phyloP scores from a whole-genome alignment of 1,284 basidiomycete species.

The Moesziomyces sp. region DNA sequence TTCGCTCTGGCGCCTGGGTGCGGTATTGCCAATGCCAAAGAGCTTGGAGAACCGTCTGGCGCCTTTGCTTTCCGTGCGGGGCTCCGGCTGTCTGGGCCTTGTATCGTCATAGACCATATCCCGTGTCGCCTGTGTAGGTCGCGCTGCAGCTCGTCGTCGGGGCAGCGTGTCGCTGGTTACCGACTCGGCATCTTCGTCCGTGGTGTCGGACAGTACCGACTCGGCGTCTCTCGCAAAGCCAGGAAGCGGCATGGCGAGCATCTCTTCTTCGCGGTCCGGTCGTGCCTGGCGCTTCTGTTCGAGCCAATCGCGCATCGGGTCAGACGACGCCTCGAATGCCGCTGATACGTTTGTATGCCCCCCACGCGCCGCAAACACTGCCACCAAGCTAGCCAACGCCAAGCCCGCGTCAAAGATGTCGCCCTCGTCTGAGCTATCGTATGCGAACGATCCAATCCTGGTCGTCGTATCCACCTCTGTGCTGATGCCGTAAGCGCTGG shows the following conservation, averaged over 20 bases:
- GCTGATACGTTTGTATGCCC: slow-evolving; percentile 28
- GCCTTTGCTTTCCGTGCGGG: background rate
- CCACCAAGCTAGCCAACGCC: slow-evolving; percentile 29
- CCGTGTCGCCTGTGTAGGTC: background rate
- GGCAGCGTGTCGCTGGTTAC: background rate
- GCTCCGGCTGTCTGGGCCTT: background rate
- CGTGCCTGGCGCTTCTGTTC: slow-evolving; percentile 16
- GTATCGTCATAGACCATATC: background rate
- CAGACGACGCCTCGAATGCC: slow-evolving; percentile 23
- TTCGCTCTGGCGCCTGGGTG: background rate
- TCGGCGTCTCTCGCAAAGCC: slow-evolving; percentile 35
- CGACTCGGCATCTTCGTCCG: slow-evolving; percentile 34
- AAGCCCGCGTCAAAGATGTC: slow-evolving; percentile 25
- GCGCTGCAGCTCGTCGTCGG: background rate
- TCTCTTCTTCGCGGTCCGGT: slow-evolving; percentile 31
- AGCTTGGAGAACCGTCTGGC: slow-evolving; percentile 26
- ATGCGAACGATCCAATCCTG: slow-evolving; percentile 28
- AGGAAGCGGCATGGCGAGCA: slow-evolving; percentile 38
- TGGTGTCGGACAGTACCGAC: slow-evolving; percentile 43
- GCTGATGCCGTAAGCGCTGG: background rate
- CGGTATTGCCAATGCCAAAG: slow-evolving; percentile 7
- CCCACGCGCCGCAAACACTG: slow-evolving; percentile 27
- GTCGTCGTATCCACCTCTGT: background rate
- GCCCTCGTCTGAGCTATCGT: background rate
- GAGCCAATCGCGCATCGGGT: slow-evolving; percentile 23